These are phyloP conservation scores for Xerocomus potaroensis DNA, from an alignment of 768 basidiomycete species.

Conservation along the genomic window DNA sequence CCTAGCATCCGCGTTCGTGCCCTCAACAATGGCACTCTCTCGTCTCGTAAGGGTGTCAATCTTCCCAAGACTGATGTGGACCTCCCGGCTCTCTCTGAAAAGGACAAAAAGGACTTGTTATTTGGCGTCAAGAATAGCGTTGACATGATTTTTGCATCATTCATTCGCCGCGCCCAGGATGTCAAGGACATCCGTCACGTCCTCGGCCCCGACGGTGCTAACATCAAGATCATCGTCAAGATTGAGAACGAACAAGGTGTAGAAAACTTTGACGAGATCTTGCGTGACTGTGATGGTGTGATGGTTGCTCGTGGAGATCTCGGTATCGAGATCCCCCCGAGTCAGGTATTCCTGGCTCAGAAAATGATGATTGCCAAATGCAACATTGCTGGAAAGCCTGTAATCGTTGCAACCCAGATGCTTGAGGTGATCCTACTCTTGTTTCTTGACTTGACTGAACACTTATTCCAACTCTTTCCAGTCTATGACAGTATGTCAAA, in stretches of 20 bases:
- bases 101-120: constrained; percentile 92
- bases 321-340: constrained; percentile 99
- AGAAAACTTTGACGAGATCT: constrained; percentile 97
- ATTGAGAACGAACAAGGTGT: constrained; percentile 99
- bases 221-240: constrained; percentile 99
- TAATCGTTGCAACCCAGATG: constrained; percentile 99
- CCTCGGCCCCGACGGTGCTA: constrained; percentile 91
- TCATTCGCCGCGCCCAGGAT: constrained; percentile 94
- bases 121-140: constrained; percentile 98
- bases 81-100: constrained; percentile 93
- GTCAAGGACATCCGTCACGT: constrained; percentile 91
- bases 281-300: constrained; percentile 93
- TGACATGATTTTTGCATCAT: constrained; percentile 99
- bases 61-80: constrained; percentile 97
- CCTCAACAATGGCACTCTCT: constrained; percentile 87
- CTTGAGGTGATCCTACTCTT: constrained; percentile 63
- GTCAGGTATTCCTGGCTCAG: constrained; percentile 98
- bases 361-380: constrained; percentile 99
- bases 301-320: constrained; percentile 99
- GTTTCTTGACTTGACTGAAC: background rate
- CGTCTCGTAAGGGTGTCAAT: constrained; percentile 98
- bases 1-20: constrained; percentile 77
- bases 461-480: constrained; percentile 27
- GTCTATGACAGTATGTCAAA: constrained; percentile 83
- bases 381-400: constrained; percentile 96